A percentile compares a stretch with the other conserved stretches of the same genome.
These are phyloP conservation scores for Aspergillus terreus DNA, from an alignment of 2,329 filamentous ascomycete species.

Conservation along the genomic window DNA sequence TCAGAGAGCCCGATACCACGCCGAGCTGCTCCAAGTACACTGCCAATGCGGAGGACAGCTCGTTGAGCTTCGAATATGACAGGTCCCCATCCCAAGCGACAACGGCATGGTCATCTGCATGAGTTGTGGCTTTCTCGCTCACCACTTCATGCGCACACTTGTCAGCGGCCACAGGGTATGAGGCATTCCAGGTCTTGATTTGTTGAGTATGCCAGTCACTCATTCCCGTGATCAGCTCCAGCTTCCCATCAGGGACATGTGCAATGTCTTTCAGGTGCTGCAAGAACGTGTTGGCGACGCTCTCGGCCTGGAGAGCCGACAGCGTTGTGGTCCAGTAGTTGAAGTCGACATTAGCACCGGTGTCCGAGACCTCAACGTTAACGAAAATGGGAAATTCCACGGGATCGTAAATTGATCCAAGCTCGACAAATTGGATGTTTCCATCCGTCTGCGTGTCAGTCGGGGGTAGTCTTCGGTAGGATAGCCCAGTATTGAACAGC, in stretches of 20 bases:
- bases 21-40: constrained; percentile 26
- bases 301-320: constrained; percentile 36
- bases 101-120: constrained; percentile 26
- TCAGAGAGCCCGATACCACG: constrained; percentile 22
- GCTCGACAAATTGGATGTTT: constrained; percentile 37
- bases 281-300: constrained; percentile 37
- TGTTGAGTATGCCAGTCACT: constrained; percentile 32
- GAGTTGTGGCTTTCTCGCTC: constrained; percentile 18
- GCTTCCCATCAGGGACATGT: constrained; percentile 27
- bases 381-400: constrained; percentile 48
- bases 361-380: constrained; percentile 47
- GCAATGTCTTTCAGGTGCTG: constrained; percentile 37
- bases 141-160: constrained; percentile 28
- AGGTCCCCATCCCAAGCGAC: constrained; percentile 30
- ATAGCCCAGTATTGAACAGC: constrained; percentile 49
- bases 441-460: constrained; percentile 19
- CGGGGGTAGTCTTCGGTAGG: constrained; percentile 42
- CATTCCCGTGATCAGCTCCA: constrained; percentile 36
- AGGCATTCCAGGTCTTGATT: constrained; percentile 30
- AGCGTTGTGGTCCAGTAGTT: constrained; percentile 42
- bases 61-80: constrained; percentile 31
- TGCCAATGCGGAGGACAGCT: constrained; percentile 30
- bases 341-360: constrained; percentile 32
- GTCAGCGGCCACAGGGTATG: constrained; percentile 21
- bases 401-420: constrained; percentile 43